Evolutionary conservation across 257 asterid genomes (phyloP).

Genomic region (Nyctanthes arbortristis): DNA sequence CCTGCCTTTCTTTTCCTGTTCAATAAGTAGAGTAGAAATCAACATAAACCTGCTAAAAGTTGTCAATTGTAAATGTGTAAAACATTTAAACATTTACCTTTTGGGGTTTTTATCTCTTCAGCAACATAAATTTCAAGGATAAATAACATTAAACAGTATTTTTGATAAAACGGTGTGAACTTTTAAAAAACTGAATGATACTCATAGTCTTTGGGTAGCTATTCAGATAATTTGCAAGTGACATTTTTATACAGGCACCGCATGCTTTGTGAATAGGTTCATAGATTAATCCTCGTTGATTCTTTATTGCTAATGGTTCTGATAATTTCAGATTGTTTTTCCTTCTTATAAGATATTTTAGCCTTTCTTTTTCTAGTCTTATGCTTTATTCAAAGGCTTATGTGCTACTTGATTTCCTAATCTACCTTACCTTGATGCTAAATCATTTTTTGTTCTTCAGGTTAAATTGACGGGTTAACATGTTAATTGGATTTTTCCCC

Average conservation of each 20-base stretch:
- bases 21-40: not conserved
- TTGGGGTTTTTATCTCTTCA: not conserved
- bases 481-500: not conserved
- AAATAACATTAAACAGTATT: not conserved
- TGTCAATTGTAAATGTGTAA: not conserved
- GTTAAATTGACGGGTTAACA: not conserved
- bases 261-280: not conserved
- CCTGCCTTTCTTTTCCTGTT: not conserved
- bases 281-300: not conserved
- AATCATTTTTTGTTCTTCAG: constrained; percentile 16
- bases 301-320: not conserved
- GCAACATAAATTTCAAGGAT: not conserved
- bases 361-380: not conserved
- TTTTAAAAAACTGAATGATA: not conserved
- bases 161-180: not conserved
- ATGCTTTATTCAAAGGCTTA: not conserved
- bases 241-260: not conserved
- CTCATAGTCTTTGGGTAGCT: not conserved
- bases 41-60: not conserved
- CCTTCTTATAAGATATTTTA: not conserved
- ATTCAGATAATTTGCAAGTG: not conserved
- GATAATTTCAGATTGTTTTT: not conserved
- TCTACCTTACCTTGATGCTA: too few relatives aligned
- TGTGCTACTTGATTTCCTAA: not conserved
- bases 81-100: not conserved